Base-by-base conservation (phyloP, 2,329 filamentous ascomycete genomes). In the Rugonectria rugulosa region DNA sequence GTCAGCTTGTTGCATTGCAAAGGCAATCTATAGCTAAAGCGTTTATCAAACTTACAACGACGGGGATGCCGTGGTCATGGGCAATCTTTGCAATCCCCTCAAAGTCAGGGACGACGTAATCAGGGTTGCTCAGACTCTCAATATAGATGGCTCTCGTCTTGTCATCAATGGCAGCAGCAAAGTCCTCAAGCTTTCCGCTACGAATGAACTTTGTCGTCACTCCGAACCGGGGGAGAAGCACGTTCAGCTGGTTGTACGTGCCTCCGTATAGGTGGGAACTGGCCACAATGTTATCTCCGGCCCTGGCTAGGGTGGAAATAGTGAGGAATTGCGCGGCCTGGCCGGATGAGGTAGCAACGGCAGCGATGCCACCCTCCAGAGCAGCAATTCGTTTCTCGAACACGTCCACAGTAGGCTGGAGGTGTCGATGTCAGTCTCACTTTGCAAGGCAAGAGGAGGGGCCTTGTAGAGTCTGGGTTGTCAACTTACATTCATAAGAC, bases 221-320 rank as follows among this genome's bases (percentile, higher is more conserved):
- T 59, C 94, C 94, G 40, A 97, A 77, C n/a, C 93, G 86, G 6
- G 92, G 89, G 51, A 97, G 81, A 63, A 92, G 84, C 40, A 97
- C 92, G 79, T 97, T 97, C 78, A 97, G 87, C 79, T 97, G 94
- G 78, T 98, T 97, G 81, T 97, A 97, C 14, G 94, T 97, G 72
- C 93, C 93, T 63, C 93, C 93, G 76, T 97, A 97, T 53, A 97
- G 80, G 77, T 96, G 96, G 45, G 88, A 88, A 6, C 93, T 97
- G 11, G 91, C 89, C 46, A 97, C 85, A 66, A 97, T 96, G 80
- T 97, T 97, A 80, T 97, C 93, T 41, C 94, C 94, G 0, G 87
- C 84, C 58, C 91, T 86, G 5, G 92, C 92, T n/a, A 98, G 87
- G 6, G 92, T 88, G 20, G 86, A 82, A 68, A 97, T 88, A 52